Percentiles rank a stretch among this genome's conserved stretches.
Conservation (phyloP, 2,329 filamentous ascomycete genomes). For the Podosphaera aphanis region DNA sequence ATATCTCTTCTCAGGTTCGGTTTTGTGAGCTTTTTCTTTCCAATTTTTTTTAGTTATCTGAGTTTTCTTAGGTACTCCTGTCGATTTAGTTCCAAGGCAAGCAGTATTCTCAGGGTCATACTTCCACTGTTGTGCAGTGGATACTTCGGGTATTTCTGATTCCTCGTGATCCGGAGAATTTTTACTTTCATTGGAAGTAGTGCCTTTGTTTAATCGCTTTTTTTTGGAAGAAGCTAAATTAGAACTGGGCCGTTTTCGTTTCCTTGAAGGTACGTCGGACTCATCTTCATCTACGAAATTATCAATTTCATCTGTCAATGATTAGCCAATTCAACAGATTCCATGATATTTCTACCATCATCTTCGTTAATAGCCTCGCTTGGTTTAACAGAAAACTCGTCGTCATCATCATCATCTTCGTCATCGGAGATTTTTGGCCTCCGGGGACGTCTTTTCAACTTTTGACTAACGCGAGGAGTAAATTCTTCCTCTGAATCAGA, state of each 20-base stretch:
- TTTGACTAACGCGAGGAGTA: slow-evolving; percentile 18
- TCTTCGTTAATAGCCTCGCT: slow-evolving; percentile 29
- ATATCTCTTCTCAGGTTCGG: slow-evolving; percentile 69
- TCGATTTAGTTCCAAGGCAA: slow-evolving; percentile 24
- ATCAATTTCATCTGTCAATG: slow-evolving; percentile 39
- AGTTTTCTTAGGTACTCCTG: slow-evolving; percentile 17
- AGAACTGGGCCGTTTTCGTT: slow-evolving; percentile 35
- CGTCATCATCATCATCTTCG: slow-evolving; percentile 40
- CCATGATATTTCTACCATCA: slow-evolving; percentile 24
- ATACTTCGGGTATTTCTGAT: slow-evolving; percentile 32
- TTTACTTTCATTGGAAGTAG: slow-evolving; percentile 18
- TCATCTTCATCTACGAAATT: slow-evolving; percentile 72
- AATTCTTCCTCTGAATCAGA: slow-evolving; percentile 50
- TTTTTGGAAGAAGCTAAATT: slow-evolving; percentile 37
- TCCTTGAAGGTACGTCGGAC: slow-evolving; percentile 44
- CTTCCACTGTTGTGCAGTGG: slow-evolving; percentile 66
- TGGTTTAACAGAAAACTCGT: slow-evolving; percentile 19
- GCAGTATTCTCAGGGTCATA: slow-evolving; percentile 38
- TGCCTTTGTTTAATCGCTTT: slow-evolving; percentile 23
- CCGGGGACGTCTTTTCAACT: slow-evolving; percentile 18
- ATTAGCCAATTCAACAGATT: slow-evolving; percentile 3
- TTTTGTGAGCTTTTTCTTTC: slow-evolving; percentile 49
- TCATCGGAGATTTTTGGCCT: slow-evolving; percentile 42
- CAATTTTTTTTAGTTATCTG: slow-evolving; percentile 15
- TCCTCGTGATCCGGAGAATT: slow-evolving; percentile 22